Percentiles rank a stretch among this genome's conserved stretches.
phyloP scores from a whole-genome alignment of 2,329 filamentous ascomycete species.

The Chaetomium globosum region DNA sequence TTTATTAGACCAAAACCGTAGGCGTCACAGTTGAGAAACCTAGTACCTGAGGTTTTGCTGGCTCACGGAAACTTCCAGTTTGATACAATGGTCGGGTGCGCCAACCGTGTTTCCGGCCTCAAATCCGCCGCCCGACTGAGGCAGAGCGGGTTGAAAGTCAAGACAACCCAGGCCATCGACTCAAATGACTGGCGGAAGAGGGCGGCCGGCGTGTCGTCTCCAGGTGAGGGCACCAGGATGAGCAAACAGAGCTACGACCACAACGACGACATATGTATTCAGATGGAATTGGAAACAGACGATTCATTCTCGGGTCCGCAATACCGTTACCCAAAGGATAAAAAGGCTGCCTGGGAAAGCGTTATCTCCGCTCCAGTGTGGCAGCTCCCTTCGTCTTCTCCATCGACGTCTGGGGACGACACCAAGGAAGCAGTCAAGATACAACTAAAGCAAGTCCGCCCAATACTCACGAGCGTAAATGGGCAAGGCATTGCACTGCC shows the following conservation, averaged over 20 bases:
- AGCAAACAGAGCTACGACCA: constrained; percentile 13
- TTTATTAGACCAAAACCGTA: background rate
- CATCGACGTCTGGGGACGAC: constrained; percentile 15
- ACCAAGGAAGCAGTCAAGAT: constrained; percentile 25
- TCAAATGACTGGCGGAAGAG: constrained; percentile 35
- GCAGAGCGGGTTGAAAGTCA: constrained; percentile 24
- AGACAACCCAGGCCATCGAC: constrained; percentile 29
- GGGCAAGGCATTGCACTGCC: constrained; percentile 31
- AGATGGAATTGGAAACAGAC: constrained; percentile 17
- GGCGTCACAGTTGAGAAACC: background rate
- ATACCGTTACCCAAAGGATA: constrained; percentile 23
- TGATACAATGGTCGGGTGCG: constrained; percentile 22
- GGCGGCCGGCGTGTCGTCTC: constrained; percentile 20
- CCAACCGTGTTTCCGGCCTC: constrained; percentile 17
- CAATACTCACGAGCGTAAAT: constrained; percentile 31
- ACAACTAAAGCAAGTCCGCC: constrained; percentile 28
- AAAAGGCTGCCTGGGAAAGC: constrained; percentile 29
- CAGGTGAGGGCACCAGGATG: background rate
- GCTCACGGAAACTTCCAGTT: background rate
- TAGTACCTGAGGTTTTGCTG: background rate
- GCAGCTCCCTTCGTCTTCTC: constrained; percentile 13
- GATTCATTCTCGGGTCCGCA: constrained; percentile 11
- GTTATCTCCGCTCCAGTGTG: constrained; percentile 29
- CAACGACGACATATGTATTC: constrained; percentile 10
- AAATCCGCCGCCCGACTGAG: constrained; percentile 21